Evolutionary conservation across 495 filamentous ascomycete genomes (phyloP).

Genomic region (Staphylotrichum longicolle): DNA sequence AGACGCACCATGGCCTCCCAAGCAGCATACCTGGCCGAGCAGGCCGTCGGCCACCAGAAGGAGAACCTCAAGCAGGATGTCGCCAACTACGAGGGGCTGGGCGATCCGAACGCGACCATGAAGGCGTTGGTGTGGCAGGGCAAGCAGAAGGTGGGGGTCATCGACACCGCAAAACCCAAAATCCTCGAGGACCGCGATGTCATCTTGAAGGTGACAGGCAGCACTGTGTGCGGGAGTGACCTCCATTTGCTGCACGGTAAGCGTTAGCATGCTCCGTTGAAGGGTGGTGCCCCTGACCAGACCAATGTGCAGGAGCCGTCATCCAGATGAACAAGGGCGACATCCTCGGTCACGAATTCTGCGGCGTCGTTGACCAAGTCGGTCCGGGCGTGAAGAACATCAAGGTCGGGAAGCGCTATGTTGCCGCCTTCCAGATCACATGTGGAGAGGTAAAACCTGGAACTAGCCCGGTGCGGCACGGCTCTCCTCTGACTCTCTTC

Average conservation of each 20-base stretch:
- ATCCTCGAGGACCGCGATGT: slow-evolving; percentile 74
- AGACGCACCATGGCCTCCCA: slow-evolving; percentile 53
- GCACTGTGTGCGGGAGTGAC: slow-evolving; percentile 84
- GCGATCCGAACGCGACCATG: slow-evolving; percentile 60
- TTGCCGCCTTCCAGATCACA: slow-evolving; percentile 84
- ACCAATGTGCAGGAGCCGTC: slow-evolving; percentile 31
- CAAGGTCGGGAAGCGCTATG: slow-evolving; percentile 68
- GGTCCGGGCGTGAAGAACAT: slow-evolving; percentile 60
- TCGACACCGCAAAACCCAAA: slow-evolving; percentile 64
- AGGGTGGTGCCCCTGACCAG: no score
- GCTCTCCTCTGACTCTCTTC: neutral
- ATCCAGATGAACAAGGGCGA: slow-evolving; percentile 77
- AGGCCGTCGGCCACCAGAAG: slow-evolving; percentile 61
- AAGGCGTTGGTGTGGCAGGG: slow-evolving; percentile 71
- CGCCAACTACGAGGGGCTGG: slow-evolving; percentile 43
- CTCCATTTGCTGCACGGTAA: slow-evolving; percentile 74
- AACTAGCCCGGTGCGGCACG: neutral
- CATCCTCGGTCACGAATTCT: slow-evolving; percentile 89
- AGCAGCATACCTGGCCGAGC: slow-evolving; percentile 62
- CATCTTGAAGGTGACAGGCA: slow-evolving; percentile 80
- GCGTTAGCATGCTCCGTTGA: no score
- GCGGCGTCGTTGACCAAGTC: slow-evolving; percentile 71
- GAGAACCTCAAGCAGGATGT: slow-evolving; percentile 61
- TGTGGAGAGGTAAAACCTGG: slow-evolving; percentile 48
- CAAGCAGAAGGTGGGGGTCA: slow-evolving; percentile 61